These are phyloP conservation scores for Cyberlindnera subsufficiens DNA, from an alignment of 805 yeast genomes.

Conservation along the genomic window DNA sequence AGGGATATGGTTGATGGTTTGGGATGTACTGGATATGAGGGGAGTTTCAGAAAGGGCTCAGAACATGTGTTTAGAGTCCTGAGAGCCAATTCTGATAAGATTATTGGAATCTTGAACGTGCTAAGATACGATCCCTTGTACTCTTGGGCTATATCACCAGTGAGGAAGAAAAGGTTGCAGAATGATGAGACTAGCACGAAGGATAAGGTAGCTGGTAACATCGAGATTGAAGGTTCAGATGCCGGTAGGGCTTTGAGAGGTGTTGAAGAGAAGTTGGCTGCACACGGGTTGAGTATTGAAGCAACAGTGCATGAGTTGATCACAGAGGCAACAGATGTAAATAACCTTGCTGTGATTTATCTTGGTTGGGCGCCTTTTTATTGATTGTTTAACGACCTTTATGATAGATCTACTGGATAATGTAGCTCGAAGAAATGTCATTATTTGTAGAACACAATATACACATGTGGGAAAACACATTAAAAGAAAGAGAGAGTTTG, in stretches of 20 bases:
- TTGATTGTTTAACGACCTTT: slow-evolving; percentile 18
- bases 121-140: slow-evolving; percentile 89
- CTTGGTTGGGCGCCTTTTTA: slow-evolving; percentile 84
- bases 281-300: slow-evolving; percentile 68
- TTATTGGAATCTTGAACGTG: slow-evolving; percentile 78
- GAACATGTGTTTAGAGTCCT: slow-evolving; percentile 69
- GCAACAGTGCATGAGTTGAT: slow-evolving; percentile 80
- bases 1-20: slow-evolving; percentile 89
- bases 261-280: slow-evolving; percentile 64
- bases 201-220: slow-evolving; percentile 1
- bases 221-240: slow-evolving; percentile 35
- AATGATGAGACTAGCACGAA: slow-evolving; percentile 20
- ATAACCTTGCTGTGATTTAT: slow-evolving; percentile 68
- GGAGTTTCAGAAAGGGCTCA: slow-evolving; percentile 66
- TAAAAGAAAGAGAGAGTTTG: background rate
- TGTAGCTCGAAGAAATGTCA: no score
- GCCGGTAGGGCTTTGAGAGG: slow-evolving; percentile 73
- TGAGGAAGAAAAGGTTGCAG: slow-evolving; percentile 51
- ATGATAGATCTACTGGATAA: background rate
- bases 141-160: slow-evolving; percentile 83
- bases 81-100: slow-evolving; percentile 58
- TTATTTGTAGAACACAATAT: background rate
- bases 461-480: background rate
- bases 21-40: slow-evolving; percentile 82
- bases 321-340: slow-evolving; percentile 62